Conservation (phyloP, 805 yeast species). For the Zygosaccharomyces siamensis region DNA sequence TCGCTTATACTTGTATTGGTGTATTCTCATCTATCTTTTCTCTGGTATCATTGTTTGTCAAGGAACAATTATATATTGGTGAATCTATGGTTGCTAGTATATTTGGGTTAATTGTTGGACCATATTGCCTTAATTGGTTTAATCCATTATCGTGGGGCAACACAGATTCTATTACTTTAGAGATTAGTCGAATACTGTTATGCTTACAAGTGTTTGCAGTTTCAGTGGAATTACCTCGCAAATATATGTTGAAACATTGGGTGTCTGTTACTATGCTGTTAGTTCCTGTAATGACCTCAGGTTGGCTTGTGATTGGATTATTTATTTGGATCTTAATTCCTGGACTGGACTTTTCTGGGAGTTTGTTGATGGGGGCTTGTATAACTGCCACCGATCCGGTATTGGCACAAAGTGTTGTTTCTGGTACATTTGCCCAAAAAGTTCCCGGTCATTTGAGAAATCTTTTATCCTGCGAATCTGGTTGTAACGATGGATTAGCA, state of each 20-base stretch:
- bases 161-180: slow-evolving; percentile 74
- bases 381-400: slow-evolving; percentile 95
- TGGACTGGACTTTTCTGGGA: slow-evolving; percentile 62
- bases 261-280: slow-evolving; percentile 65
- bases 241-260: slow-evolving; percentile 84
- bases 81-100: slow-evolving; percentile 87
- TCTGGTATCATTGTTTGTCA: slow-evolving; percentile 73
- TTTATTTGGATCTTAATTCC: slow-evolving; percentile 78
- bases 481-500: slow-evolving; percentile 96
- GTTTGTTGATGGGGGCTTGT: slow-evolving; percentile 75
- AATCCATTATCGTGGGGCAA: slow-evolving; percentile 83
- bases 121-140: slow-evolving; percentile 80
- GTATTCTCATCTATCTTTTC: slow-evolving; percentile 78
- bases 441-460: slow-evolving; percentile 89
- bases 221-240: slow-evolving; percentile 87
- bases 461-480: slow-evolving; percentile 72
- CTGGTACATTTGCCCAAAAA: slow-evolving; percentile 80
- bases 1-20: slow-evolving; percentile 84
- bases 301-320: slow-evolving; percentile 80
- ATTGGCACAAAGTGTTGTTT: slow-evolving; percentile 90
- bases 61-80: slow-evolving; percentile 80
- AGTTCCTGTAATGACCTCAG: slow-evolving; percentile 83
- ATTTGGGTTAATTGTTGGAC: slow-evolving; percentile 84
- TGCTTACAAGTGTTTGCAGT: slow-evolving; percentile 90
- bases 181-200: slow-evolving; percentile 76